These are phyloP conservation scores for Calonectria honghensis DNA, from an alignment of 2,329 filamentous ascomycete genomes.

Conservation along the genomic window DNA sequence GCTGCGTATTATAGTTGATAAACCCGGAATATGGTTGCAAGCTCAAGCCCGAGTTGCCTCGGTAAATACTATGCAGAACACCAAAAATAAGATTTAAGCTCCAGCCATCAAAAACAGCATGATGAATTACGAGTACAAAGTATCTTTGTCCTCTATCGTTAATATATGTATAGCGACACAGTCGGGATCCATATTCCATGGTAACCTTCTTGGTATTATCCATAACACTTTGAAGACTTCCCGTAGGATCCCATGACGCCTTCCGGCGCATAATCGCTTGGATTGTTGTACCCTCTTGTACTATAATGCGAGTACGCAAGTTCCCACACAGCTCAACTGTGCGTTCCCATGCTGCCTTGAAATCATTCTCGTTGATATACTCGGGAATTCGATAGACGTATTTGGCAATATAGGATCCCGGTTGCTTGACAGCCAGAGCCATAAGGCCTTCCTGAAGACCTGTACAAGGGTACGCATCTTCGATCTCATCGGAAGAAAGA, in stretches of 20 bases:
- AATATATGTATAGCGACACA: constrained; percentile 12
- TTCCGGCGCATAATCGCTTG: neutral
- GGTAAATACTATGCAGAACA: neutral
- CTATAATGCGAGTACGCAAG: constrained; percentile 21
- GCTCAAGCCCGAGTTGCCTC: neutral
- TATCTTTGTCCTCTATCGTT: constrained; percentile 7
- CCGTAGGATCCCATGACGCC: constrained; percentile 11
- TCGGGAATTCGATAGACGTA: constrained; percentile 17
- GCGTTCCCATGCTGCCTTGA: constrained; percentile 5
- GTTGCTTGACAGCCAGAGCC: constrained; percentile 39
- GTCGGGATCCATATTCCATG: constrained; percentile 19
- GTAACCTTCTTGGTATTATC: neutral
- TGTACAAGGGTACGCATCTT: constrained; percentile 61
- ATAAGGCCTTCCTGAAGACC: constrained; percentile 61
- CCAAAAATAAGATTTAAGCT: constrained; percentile 27
- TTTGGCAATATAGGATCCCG: constrained; percentile 39
- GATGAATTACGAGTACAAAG: constrained; percentile 25
- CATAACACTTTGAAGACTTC: neutral
- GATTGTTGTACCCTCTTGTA: neutral
- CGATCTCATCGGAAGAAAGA: constrained; percentile 38
- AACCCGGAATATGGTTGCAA: constrained; percentile 16
- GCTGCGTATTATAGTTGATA: constrained; percentile 17
- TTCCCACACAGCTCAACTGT: constrained; percentile 22
- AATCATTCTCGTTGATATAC: neutral
- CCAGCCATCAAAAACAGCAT: constrained; percentile 31